Evolutionary conservation across 768 basidiomycete species (phyloP).

Genomic region (Mycena pura): DNA sequence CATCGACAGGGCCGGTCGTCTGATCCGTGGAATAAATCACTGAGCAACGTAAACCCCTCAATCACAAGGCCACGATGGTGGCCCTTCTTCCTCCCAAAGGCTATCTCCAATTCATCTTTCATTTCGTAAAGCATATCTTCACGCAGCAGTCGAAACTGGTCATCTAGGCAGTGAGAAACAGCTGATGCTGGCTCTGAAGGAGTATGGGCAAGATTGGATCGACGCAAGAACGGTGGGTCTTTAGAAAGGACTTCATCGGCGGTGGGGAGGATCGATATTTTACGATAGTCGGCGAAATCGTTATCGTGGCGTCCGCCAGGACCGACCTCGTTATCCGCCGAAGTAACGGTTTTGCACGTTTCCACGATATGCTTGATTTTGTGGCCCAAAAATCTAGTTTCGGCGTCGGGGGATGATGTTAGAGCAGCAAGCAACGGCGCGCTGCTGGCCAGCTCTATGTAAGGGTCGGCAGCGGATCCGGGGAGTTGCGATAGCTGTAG

Average conservation of each 20-base stretch:
- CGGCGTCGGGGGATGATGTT: not conserved
- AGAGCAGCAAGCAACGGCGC: not conserved
- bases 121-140: conserved; percentile 70
- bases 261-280: conserved; percentile 69
- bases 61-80: conserved; percentile 42
- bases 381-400: conserved; percentile 28
- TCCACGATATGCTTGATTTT: conserved; percentile 38
- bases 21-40: conserved; percentile 28
- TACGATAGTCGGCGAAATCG: conserved; percentile 64
- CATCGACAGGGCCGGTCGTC: conserved; percentile 36
- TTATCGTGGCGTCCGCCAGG: conserved; percentile 78
- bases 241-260: conserved; percentile 59
- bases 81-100: conserved; percentile 45
- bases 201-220: conserved; percentile 51
- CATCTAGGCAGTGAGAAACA: conserved; percentile 58
- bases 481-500: conserved; percentile 53
- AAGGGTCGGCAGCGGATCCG: conserved; percentile 38
- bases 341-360: conserved; percentile 3
- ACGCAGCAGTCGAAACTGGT: conserved; percentile 68
- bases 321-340: conserved; percentile 31
- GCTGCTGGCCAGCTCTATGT: conserved; percentile 43
- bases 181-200: conserved; percentile 42
- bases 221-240: conserved; percentile 56
- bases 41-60: conserved; percentile 43
- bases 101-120: conserved; percentile 59